Evolutionary conservation across 1,284 basidiomycete genomes (phyloP).

Genomic region (Sporisorium sorghi): DNA sequence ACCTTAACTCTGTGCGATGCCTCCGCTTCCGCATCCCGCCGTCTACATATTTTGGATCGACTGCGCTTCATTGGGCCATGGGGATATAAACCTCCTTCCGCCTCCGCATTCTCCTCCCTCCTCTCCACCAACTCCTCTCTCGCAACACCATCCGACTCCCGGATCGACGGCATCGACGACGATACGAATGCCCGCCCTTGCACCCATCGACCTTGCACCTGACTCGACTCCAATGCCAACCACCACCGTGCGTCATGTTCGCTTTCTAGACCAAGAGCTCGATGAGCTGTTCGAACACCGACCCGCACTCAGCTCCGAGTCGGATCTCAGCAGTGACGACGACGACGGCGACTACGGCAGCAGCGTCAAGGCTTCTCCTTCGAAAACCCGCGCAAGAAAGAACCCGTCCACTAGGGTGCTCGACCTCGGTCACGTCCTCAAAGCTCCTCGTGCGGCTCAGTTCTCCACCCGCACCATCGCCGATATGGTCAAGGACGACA

Average conservation of each 20-base stretch:
- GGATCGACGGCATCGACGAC: background rate
- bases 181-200: background rate
- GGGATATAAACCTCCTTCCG: background rate
- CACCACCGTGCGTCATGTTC: background rate
- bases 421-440: constrained; percentile 38
- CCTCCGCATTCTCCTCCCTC: background rate
- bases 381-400: constrained; percentile 2
- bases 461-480: constrained; percentile 34
- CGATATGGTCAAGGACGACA: constrained; percentile 38
- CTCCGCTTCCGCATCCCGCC: constrained; percentile 6
- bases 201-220: background rate
- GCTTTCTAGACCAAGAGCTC: constrained; percentile 28
- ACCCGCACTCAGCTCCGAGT: constrained; percentile 11
- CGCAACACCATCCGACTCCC: background rate
- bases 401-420: constrained; percentile 54
- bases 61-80: background rate
- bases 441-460: constrained; percentile 35
- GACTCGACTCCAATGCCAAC: background rate
- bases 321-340: constrained; percentile 17
- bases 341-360: constrained; percentile 22
- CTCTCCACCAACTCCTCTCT: too few relatives aligned
- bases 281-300: constrained; percentile 46
- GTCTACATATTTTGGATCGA: background rate
- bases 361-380: constrained; percentile 5
- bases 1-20: constrained; percentile 6